Conservation (phyloP, 1,284 basidiomycete genomes). For the Ustilago loliicola region DNA sequence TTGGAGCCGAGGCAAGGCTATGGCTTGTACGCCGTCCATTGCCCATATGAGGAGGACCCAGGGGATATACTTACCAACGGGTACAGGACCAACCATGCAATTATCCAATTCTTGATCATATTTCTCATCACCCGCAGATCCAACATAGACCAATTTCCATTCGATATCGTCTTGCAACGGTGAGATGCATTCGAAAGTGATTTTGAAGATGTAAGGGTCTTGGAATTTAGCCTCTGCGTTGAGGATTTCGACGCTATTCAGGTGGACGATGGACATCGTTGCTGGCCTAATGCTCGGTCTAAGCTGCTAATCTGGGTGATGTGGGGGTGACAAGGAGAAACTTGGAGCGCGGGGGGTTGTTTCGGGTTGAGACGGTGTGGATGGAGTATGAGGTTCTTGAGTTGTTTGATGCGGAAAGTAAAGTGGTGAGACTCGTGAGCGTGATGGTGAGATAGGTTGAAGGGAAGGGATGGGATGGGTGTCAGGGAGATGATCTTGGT, state of each 20-base stretch:
- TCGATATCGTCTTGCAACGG: conserved; percentile 94
- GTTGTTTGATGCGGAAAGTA: conserved; percentile 1
- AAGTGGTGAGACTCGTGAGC: too few relatives aligned
- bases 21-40: too few relatives aligned
- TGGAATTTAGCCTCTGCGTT: conserved; percentile 64
- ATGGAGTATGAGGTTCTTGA: not conserved
- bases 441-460: not conserved
- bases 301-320: too few relatives aligned
- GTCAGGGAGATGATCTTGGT: conserved; percentile 3
- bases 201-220: conserved; percentile 91
- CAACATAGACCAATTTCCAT: conserved; percentile 97
- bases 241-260: conserved; percentile 67
- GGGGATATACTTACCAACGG: conserved; percentile 70
- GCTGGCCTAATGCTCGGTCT: not conserved
- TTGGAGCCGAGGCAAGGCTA: too few relatives aligned
- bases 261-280: conserved; percentile 68
- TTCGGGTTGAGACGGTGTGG: not conserved
- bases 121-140: conserved; percentile 89
- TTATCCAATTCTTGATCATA: conserved; percentile 93
- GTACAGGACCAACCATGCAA: conserved; percentile 86
- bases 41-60: not conserved
- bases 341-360: too few relatives aligned
- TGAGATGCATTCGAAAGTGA: conserved; percentile 98
- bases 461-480: not conserved
- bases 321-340: too few relatives aligned